Base-by-base conservation (phyloP, 2,329 filamentous ascomycete genomes). In the Pezicula neosporulosa region DNA sequence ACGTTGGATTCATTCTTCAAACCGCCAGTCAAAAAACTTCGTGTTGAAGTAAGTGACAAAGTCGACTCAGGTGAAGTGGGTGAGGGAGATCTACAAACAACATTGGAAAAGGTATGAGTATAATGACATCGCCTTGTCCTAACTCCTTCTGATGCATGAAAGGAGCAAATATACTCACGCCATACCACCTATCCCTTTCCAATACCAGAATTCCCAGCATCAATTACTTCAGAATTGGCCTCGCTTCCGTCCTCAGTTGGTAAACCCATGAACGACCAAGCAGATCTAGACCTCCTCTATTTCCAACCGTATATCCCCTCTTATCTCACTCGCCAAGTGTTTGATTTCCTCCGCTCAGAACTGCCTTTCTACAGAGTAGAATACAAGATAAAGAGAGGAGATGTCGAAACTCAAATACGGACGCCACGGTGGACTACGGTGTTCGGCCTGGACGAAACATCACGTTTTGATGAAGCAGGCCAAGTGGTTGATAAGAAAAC, bases 341-440 rank as follows among this genome's bases (percentile, higher is more conserved):
- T 92, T 67, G 71, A 82, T 13, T 90, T 90, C 62, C 75, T 93
- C 2, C 81, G 89, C 1, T 68, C 74, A n/a, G 78, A 87, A 54
- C 69, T 93, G 1, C 86, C 86, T 8, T 92, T 91, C 69, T 90
- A 91, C 61, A 78, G 86, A 48, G 87, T 91, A 4, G 77, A 83
- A 59, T 91, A 91, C 61, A 82, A 77, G 30, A 89, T 91, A 61
- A 85, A 82, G 49, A 80, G 89, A 7, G 82, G 82, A 3, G 77
- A 80, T 1, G 67, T 80, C 1, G 77, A 84, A 49, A 86, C 83
- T 0, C 73, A 80, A 19, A 83, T 92, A 63, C 69, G 68, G 39
- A 82, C 77, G 5, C 77, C 77, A 36, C 75, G 82, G n/a, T 86
- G 73, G 64, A 82, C 78, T 6, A 82, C 80, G 4, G 77, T 82